Evolutionary conservation across 192 early-diverging fungal species (phyloP), one percentile per base, ranked within the genome.

Genomic region (Rhizophagus prolifer): DNA sequence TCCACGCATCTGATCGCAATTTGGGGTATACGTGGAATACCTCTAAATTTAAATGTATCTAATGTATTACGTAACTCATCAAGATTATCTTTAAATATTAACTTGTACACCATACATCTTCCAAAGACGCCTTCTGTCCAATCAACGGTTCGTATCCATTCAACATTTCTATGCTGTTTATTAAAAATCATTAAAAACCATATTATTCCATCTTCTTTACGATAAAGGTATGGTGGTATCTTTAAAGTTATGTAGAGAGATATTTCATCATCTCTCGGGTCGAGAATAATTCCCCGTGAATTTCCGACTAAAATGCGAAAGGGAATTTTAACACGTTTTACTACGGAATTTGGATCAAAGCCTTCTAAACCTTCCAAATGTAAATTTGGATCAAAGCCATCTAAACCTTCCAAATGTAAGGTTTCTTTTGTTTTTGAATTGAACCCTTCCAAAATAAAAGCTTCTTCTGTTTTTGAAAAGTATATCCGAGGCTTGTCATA

Each of bases 41-140:
- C 70, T n/a, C 16, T 30, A 31, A 28, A 19, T 30, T 6, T n/a
- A n/a, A 64, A 34, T 12, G 23, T 34, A n/a, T 59, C 50, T 31
- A 59, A 21, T 12, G 4, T 23, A 14, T 7, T 38, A 46, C 16
- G 9, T 16, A 75, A 8, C 12, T 38, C n/a, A 16, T 46, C 1
- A 64, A 46, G 30, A 34, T 72, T 60, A 26, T 58, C 54, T 59
- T 7, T 75, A 64, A 75, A 9, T 12, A 64, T 34, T 47, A 75
- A 8, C 30, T 41, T 12, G 30, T 30, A 64, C 2, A 75, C 73
- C 9, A 75, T 30, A 64, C 21, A 75, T 26, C 46, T 44, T 28
- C 73, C 73, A 46, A 75, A 75, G 21, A 30, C 41, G 31, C 0
- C 7, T 14, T 38, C 61, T 25, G 73, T 75, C 73, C 73, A 75